These are phyloP conservation scores for Plasmodium ovale DNA, from an alignment of 169 alveolate genomes.

Conservation along the genomic window DNA sequence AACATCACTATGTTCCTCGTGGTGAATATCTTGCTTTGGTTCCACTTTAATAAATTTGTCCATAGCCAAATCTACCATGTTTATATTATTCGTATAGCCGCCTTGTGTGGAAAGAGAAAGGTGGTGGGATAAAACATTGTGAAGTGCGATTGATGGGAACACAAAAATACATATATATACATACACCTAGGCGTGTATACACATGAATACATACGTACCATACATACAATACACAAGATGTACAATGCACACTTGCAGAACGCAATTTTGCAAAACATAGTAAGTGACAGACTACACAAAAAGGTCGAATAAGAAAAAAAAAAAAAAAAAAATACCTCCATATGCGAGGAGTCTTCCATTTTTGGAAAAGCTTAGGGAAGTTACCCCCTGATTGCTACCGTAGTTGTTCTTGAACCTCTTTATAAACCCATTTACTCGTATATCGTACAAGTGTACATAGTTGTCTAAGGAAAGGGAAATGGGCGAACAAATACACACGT, in stretches of 20 bases:
- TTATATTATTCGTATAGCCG: slow-evolving; percentile 67
- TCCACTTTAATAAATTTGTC: slow-evolving; percentile 71
- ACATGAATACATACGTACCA: neutral
- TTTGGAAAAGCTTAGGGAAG: slow-evolving; percentile 72
- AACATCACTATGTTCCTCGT: neutral
- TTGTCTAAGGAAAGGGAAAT: slow-evolving; percentile 27
- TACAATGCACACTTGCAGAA: no score
- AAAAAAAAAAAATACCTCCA: slow-evolving; percentile 59
- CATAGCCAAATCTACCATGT: slow-evolving; percentile 38
- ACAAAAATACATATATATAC: neutral
- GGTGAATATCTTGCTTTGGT: slow-evolving; percentile 9
- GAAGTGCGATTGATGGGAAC: neutral
- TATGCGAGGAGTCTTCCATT: slow-evolving; percentile 50
- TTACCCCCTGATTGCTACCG: slow-evolving; percentile 68
- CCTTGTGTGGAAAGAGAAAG: neutral
- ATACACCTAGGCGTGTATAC: neutral
- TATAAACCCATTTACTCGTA: slow-evolving; percentile 52
- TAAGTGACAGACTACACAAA: no score
- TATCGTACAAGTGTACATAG: slow-evolving; percentile 62
- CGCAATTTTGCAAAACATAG: no score
- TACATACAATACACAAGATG: no score
- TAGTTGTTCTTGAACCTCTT: slow-evolving; percentile 67
- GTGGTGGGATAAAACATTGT: neutral
- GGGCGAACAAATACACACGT: no score
- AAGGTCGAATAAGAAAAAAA: no score